These are phyloP conservation scores for Colletotrichum camelliae DNA, from an alignment of 2,329 filamentous ascomycete species.

Conservation along the genomic window DNA sequence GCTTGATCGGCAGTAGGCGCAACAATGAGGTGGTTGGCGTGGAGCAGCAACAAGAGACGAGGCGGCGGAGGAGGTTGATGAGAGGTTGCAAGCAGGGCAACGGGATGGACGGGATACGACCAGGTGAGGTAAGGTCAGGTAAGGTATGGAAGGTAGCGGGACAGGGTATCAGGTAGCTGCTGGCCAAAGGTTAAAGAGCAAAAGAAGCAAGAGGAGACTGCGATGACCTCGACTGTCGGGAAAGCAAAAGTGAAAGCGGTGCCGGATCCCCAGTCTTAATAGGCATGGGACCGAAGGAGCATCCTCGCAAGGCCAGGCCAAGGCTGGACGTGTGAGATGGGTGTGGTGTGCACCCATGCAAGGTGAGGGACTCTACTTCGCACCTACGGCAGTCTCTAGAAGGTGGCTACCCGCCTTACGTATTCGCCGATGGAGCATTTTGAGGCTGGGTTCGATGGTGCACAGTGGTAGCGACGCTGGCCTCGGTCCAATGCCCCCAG, in stretches of 20 bases:
- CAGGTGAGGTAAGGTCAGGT: background rate
- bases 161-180: background rate
- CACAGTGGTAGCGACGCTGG: background rate
- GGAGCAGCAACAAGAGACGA: background rate
- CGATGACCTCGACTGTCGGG: slow-evolving; percentile 1
- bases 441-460: background rate
- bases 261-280: slow-evolving; percentile 21
- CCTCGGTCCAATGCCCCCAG: background rate
- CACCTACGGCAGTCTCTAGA: background rate
- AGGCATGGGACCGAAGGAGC: slow-evolving; percentile 5
- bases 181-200: background rate
- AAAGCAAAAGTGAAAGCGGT: background rate
- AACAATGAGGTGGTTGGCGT: slow-evolving; percentile 8
- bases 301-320: background rate
- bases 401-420: background rate
- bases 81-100: slow-evolving; percentile 10
- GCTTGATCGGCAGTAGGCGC: background rate
- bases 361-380: background rate
- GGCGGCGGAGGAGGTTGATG: background rate
- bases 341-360: background rate
- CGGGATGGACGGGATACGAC: background rate
- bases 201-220: background rate
- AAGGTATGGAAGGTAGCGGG: background rate
- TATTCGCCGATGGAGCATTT: background rate
- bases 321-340: background rate